Conservation (phyloP, 257 asterid species). For the Nicotiana sylvestris region DNA sequence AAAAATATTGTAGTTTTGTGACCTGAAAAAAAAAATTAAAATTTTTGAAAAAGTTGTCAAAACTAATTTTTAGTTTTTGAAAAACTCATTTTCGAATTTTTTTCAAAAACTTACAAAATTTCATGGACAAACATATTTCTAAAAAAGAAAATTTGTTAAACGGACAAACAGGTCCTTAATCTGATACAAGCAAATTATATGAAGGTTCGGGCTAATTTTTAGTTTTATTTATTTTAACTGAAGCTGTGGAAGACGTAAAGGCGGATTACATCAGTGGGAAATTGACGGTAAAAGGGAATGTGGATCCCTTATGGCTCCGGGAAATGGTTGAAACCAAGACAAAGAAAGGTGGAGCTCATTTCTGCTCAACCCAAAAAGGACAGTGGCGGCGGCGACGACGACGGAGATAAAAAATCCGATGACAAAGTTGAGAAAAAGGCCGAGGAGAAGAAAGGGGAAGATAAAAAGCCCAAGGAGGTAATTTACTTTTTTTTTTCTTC, state of each 20-base stretch:
- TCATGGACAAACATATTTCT: too few species aligned
- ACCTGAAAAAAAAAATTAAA: too few species aligned
- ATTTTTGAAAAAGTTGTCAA: too few species aligned
- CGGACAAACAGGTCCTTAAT: too few species aligned
- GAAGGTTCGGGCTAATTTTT: not conserved
- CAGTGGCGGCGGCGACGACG: conserved; percentile 7
- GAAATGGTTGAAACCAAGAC: conserved; percentile 65
- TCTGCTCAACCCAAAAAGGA: conserved; percentile 60
- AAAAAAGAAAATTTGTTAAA: too few species aligned
- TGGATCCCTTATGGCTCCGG: conserved; percentile 67
- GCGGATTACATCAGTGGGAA: conserved; percentile 54
- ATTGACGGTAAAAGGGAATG: conserved; percentile 75
- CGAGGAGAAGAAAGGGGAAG: conserved; percentile 12
- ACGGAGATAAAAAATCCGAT: conserved; percentile 31
- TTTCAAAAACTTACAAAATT: too few species aligned
- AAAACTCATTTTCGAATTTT: too few species aligned
- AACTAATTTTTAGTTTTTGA: too few species aligned
- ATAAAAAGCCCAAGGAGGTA: conserved; percentile 56
- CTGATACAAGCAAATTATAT: too few species aligned
- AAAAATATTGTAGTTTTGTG: too few species aligned
- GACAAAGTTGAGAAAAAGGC: conserved; percentile 21
- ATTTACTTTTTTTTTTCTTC: too few species aligned
- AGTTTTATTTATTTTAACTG: not conserved
- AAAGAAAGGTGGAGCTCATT: conserved; percentile 71
- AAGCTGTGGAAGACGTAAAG: conserved; percentile 80